A percentile compares a stretch with the other conserved stretches of the same genome.
Conservation (phyloP, 306 rosid genomes). For the Inga leiocalycina region DNA sequence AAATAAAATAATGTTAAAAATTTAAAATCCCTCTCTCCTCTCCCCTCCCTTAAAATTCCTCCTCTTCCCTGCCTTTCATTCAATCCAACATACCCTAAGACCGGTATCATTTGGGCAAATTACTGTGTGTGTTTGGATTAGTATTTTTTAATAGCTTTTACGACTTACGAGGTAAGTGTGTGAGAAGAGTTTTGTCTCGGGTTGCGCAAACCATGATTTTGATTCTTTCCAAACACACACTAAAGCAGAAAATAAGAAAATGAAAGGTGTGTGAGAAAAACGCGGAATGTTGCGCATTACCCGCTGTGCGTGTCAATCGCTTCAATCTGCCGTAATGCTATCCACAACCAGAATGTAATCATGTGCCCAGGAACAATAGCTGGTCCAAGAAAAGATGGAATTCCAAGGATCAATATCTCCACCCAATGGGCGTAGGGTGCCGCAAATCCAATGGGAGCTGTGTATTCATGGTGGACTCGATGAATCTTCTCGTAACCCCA, state of each 20-base stretch:
- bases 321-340: slow-evolving; percentile 76
- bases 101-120: too few relatives aligned
- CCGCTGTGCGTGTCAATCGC: slow-evolving; percentile 89
- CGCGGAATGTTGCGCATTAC: slow-evolving; percentile 44
- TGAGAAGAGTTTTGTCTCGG: too few relatives aligned
- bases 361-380: slow-evolving; percentile 84
- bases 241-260: slow-evolving; percentile 19
- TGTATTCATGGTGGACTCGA: slow-evolving; percentile 77
- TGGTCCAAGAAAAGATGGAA: slow-evolving; percentile 84
- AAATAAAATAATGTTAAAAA: too few relatives aligned
- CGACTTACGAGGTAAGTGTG: too few relatives aligned
- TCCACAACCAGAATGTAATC: slow-evolving; percentile 84
- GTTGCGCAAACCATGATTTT: too few relatives aligned
- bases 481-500: slow-evolving; percentile 90
- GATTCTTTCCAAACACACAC: too few relatives aligned
- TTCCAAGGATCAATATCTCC: slow-evolving; percentile 72
- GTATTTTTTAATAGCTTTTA: too few relatives aligned
- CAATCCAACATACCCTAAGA: too few relatives aligned
- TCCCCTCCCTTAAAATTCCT: too few relatives aligned
- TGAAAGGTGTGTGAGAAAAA: neutral
- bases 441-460: slow-evolving; percentile 71
- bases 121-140: too few relatives aligned
- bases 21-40: too few relatives aligned
- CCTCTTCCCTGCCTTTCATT: too few relatives aligned
- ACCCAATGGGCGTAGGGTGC: slow-evolving; percentile 96